These are phyloP conservation scores for Eucalyptus coolabah DNA, from an alignment of 345 rosid species.

Conservation along the genomic window DNA sequence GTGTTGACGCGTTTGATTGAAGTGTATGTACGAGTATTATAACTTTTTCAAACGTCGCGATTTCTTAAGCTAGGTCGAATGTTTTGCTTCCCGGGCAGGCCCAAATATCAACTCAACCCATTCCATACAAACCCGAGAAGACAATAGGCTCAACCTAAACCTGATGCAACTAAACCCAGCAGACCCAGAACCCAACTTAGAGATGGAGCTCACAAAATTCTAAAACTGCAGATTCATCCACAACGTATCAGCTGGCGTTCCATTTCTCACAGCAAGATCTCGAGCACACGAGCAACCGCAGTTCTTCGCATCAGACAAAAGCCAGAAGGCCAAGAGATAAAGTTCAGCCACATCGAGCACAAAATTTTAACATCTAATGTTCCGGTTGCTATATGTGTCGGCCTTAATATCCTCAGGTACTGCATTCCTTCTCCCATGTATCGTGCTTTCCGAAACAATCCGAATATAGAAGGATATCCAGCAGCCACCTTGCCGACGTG, in stretches of 20 bases:
- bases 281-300: background rate
- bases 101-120: background rate
- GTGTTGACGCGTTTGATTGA: rapidly evolving
- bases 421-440: background rate
- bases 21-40: no score
- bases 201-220: background rate
- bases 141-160: background rate
- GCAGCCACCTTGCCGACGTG: background rate
- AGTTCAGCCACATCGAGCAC: background rate
- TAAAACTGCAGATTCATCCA: background rate
- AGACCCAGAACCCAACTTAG: background rate
- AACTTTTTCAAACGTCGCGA: background rate
- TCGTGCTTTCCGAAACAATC: background rate
- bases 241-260: background rate
- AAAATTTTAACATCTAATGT: background rate
- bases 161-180: background rate
- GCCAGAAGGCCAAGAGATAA: background rate
- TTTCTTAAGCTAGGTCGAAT: background rate
- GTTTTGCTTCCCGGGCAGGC: background rate
- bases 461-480: background rate
- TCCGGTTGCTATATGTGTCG: background rate
- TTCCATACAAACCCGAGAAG: background rate
- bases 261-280: background rate
- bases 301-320: background rate
- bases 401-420: background rate